Percentiles rank a stretch among this genome's conserved stretches.
These are phyloP conservation scores for Hyaloperonospora arabidopsidis DNA, from an alignment of 352 stramenopile genomes.

Conservation along the genomic window DNA sequence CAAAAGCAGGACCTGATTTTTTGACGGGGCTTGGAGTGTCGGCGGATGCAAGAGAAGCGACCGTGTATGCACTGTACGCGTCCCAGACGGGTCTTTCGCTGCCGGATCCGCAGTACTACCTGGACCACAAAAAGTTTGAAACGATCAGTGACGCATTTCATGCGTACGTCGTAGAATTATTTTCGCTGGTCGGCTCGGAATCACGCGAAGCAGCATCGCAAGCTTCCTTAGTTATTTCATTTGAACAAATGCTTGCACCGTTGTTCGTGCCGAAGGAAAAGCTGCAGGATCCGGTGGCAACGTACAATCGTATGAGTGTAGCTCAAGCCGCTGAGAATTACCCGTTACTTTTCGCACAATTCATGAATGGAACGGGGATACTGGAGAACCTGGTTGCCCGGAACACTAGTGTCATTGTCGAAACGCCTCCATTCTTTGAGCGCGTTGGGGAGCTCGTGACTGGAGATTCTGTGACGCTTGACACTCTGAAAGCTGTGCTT, in stretches of 20 bases:
- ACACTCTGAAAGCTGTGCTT: conserved; percentile 40
- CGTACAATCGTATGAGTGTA: conserved; percentile 87
- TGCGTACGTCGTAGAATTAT: conserved; percentile 67
- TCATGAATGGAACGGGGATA: conserved; percentile 46
- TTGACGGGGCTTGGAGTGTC: conserved; percentile 71
- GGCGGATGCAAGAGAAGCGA: conserved; percentile 80
- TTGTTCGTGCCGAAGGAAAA: conserved; percentile 83
- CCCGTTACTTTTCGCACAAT: conserved; percentile 50
- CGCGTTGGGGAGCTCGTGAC: conserved; percentile 25
- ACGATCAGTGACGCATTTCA: conserved; percentile 64
- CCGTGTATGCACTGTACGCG: conserved; percentile 75
- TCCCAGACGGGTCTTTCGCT: conserved; percentile 83
- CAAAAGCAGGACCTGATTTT: conserved; percentile 51
- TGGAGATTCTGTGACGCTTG: conserved; percentile 23
- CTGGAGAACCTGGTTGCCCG: conserved; percentile 22
- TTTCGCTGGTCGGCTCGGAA: conserved; percentile 51
- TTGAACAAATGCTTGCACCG: conserved; percentile 80
- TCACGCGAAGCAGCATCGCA: conserved; percentile 21
- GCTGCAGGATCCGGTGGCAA: conserved; percentile 77
- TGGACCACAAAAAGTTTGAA: conserved; percentile 79
- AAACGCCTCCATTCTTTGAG: conserved; percentile 50
- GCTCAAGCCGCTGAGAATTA: conserved; percentile 37
- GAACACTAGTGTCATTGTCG: conserved; percentile 44
- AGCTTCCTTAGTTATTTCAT: conserved; percentile 61
- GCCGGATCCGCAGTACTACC: conserved; percentile 88